phyloP scores from a whole-genome alignment of 2,329 filamentous ascomycete species.

The Colletotrichum orchidophilum region DNA sequence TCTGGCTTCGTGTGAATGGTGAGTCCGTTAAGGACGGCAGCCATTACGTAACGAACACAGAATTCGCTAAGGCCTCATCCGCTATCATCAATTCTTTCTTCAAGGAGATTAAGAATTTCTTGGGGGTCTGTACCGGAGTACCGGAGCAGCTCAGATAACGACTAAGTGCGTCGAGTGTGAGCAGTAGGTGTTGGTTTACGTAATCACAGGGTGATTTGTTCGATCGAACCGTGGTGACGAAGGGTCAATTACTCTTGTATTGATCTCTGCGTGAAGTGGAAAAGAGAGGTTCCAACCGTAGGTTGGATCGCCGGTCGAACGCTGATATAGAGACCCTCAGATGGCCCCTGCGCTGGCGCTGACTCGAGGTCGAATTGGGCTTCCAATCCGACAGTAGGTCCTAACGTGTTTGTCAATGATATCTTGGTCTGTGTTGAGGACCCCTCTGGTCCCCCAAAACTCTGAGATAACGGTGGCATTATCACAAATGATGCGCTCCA shows the following conservation, averaged over 20 bases:
- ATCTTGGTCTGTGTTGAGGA: not conserved
- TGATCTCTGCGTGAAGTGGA: too few relatives aligned
- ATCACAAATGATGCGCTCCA: not conserved
- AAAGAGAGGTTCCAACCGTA: too few relatives aligned
- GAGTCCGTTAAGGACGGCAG: not conserved
- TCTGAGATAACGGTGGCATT: not conserved
- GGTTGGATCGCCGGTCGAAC: too few relatives aligned
- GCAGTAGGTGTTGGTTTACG: too few relatives aligned
- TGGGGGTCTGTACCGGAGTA: not conserved
- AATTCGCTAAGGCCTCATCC: slow-evolving; percentile 1
- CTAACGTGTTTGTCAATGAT: not conserved
- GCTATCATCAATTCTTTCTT: not conserved
- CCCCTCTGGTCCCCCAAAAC: not conserved
- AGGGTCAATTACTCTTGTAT: too few relatives aligned
- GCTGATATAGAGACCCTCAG: too few relatives aligned
- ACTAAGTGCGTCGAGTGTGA: not conserved
- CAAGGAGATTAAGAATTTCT: not conserved
- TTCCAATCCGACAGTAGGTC: too few relatives aligned
- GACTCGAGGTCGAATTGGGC: too few relatives aligned
- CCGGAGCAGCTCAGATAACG: not conserved
- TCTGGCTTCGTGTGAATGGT: not conserved
- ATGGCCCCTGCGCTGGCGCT: too few relatives aligned
- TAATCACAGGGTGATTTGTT: too few relatives aligned
- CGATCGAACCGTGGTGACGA: too few relatives aligned
- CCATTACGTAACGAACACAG: slow-evolving; percentile 5